These are phyloP conservation scores for Coniella vitis DNA, from an alignment of 2,329 filamentous ascomycete species.

Conservation along the genomic window DNA sequence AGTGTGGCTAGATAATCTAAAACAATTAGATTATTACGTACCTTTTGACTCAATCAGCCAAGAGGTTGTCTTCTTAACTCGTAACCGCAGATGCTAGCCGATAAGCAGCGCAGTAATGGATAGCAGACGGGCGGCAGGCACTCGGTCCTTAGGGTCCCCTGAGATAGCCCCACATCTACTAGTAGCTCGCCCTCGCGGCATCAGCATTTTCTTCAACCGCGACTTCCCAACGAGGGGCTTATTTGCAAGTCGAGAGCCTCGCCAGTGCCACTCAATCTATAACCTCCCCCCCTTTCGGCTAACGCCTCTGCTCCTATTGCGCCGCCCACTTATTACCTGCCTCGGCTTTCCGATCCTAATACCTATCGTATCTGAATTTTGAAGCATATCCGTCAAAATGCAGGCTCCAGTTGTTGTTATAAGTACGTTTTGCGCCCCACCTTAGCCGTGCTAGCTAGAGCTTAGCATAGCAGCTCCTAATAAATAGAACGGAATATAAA, in stretches of 20 bases:
- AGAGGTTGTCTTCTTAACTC: no score
- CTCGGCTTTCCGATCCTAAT: neutral
- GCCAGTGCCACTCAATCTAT: neutral
- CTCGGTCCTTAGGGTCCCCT: neutral
- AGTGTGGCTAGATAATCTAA: no score
- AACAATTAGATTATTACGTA: no score
- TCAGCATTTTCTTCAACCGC: conserved; percentile 9
- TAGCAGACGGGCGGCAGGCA: neutral
- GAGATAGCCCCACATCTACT: neutral
- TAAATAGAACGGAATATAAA: conserved; percentile 1
- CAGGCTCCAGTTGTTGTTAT: conserved; percentile 54
- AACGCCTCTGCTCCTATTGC: neutral
- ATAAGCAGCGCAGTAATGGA: no score
- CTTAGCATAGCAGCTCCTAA: conserved; percentile 13
- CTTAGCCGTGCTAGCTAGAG: neutral
- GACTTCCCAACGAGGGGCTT: conserved; percentile 4
- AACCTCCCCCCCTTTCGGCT: neutral
- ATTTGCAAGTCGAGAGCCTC: conserved; percentile 1
- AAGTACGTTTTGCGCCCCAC: conserved; percentile 35
- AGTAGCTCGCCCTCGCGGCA: conserved; percentile 5
- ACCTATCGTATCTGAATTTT: neutral
- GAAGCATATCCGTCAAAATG: conserved; percentile 31
- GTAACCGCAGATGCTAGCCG: no score
- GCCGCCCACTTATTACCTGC: neutral
- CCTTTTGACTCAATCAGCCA: no score